phyloP scores from a whole-genome alignment of 2,329 filamentous ascomycete genomes.

The Penicillium sp. region DNA sequence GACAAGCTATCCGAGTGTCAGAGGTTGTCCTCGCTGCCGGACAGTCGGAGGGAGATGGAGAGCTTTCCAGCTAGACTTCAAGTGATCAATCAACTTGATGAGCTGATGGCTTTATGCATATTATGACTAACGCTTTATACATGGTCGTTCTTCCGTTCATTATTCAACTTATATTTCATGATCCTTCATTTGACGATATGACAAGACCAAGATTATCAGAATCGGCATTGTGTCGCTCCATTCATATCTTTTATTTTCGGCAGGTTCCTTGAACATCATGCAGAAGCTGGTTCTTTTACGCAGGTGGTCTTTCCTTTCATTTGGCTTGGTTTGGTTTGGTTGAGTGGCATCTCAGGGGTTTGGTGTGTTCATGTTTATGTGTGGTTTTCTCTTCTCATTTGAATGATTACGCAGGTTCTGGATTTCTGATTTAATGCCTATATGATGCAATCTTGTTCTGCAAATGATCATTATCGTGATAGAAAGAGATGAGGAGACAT shows the following conservation, averaged over 20 bases:
- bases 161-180: conserved; percentile 5
- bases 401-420: conserved; percentile 2
- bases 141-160: conserved; percentile 17
- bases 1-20: conserved; percentile 38
- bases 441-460: conserved; percentile 15
- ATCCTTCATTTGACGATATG: conserved; percentile 3
- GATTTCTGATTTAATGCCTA: conserved; percentile 2
- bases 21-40: conserved; percentile 48
- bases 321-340: background rate
- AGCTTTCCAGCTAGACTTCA: conserved; percentile 49
- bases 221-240: background rate
- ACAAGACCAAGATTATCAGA: conserved; percentile 5
- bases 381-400: conserved; percentile 1
- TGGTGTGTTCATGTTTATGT: background rate
- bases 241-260: background rate
- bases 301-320: conserved; percentile 3
- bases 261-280: conserved; percentile 21
- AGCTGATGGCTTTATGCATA: conserved; percentile 26
- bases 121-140: conserved; percentile 31
- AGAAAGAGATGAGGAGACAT: conserved; percentile 6
- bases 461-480: conserved; percentile 10
- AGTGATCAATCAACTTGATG: conserved; percentile 29
- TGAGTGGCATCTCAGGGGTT: conserved; percentile 4
- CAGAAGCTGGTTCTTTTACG: conserved; percentile 29
- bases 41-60: conserved; percentile 50